Evolutionary conservation across 1,139 yeast genomes (phyloP).

Genomic region (Lodderomyces metapsilosis): DNA sequence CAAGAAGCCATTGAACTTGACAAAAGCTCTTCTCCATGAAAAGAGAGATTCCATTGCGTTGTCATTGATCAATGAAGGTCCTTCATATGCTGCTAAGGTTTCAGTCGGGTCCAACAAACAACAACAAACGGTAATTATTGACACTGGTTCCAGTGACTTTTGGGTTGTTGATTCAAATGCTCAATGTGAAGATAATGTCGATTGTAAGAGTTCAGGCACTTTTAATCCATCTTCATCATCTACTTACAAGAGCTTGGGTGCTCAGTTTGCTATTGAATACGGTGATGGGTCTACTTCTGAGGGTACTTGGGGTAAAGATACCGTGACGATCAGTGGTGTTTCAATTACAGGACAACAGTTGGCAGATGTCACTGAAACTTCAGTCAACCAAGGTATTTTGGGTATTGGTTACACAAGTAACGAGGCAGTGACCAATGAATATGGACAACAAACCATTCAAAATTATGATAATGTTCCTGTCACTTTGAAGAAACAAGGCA

Average conservation of each 20-base stretch:
- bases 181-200: constrained; percentile 5
- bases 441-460: no score
- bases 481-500: constrained; percentile 37
- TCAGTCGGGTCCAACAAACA: constrained; percentile 14
- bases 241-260: constrained; percentile 8
- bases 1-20: constrained; percentile 7
- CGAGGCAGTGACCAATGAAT: constrained; percentile 7
- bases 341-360: constrained; percentile 15
- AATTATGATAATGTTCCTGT: constrained; percentile 35
- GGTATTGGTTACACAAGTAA: constrained; percentile 22
- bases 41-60: constrained; percentile 5
- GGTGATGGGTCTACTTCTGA: constrained; percentile 33
- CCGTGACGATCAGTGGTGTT: constrained; percentile 14
- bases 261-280: constrained; percentile 11
- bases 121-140: constrained; percentile 11
- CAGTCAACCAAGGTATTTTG: constrained; percentile 17
- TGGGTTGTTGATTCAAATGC: constrained; percentile 20
- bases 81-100: constrained; percentile 9
- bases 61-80: constrained; percentile 9
- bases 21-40: constrained; percentile 30
- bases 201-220: constrained; percentile 7
- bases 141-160: constrained; percentile 33
- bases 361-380: constrained; percentile 17
- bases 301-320: constrained; percentile 56
- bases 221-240: constrained; percentile 8